Evolutionary conservation across 2,329 filamentous ascomycete species (phyloP), one percentile per base, ranked within the genome.

Genomic region (Xylariales sp.): DNA sequence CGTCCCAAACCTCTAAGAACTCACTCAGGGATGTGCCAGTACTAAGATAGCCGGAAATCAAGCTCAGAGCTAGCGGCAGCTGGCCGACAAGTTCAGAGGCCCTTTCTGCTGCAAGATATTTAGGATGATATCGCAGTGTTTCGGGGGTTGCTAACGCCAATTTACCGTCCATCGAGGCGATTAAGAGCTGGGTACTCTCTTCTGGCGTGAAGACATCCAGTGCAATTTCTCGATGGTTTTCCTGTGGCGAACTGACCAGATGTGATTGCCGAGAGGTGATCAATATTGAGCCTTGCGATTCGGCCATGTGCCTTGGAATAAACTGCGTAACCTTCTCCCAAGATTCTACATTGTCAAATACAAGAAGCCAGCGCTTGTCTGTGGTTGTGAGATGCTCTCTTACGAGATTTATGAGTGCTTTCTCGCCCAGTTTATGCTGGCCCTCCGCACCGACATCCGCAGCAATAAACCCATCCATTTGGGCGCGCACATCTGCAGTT

Each of bases 1-100:
- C 49, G 12, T 48, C 43, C 49, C 49, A 52, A 17, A 48, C 43
- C 28, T 52, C 49, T 13, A 47, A 29, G 23, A 51, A 52, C 7
- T 51, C 46, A 10, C 33, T 33, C 6, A 52, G 30, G 18, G 29
- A 43, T 10, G 32, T 29, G n/a, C 48, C 46, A 5, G 44, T 40
- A 19, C 40, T 43, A 29, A 51, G 28, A 30, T 49, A 52, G 1
- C 49, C 49, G 11, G 39, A 42, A 14, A 50, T 44, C 37, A 48
- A 45, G 27, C 20, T 48, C n/a, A 52, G 16, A 5, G 48, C 48
- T 21, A 52, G 33, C 4, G 49, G 49, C 13, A 49, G 38, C 13
- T 41, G 15, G 13, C 44, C 43, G 7, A 45, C 44, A 3, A 45
- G 16, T 11, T 43, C 36, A 5, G 40, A 42, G 8, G 45, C 40